phyloP scores from a whole-genome alignment of 2,329 filamentous ascomycete species.

The Botryotinia calthae region DNA sequence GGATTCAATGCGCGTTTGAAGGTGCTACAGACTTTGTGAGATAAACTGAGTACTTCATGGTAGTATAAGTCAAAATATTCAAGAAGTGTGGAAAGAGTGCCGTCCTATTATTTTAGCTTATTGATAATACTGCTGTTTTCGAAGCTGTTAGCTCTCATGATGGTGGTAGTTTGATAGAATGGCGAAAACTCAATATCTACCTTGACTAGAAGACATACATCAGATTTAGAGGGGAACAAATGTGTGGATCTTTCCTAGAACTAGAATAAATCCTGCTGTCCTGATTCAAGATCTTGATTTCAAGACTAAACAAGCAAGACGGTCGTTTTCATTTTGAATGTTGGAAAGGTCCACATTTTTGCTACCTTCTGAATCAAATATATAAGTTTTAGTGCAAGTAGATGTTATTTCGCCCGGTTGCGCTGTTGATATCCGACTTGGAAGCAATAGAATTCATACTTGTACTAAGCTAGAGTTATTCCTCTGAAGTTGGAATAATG shows the following conservation, averaged over 20 bases:
- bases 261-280: neutral
- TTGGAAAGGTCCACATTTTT: neutral
- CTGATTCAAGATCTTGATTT: neutral
- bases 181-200: neutral
- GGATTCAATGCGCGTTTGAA: neutral
- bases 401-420: rapidly evolving
- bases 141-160: neutral
- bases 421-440: neutral
- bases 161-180: neutral
- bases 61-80: neutral
- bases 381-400: neutral
- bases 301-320: neutral
- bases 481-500: neutral
- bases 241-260: neutral
- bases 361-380: neutral
- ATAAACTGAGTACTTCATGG: neutral
- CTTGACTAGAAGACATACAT: neutral
- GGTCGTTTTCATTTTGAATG: neutral
- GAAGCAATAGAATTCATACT: neutral
- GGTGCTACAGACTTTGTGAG: rapidly evolving
- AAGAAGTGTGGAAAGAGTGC: neutral
- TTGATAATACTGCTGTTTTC: neutral
- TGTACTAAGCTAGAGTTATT: rapidly evolving
- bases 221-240: neutral
- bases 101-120: neutral